Evolutionary conservation across 805 yeast species (phyloP), one percentile per base, ranked within the genome.

Genomic region (Suhomyces kilbournensis): DNA sequence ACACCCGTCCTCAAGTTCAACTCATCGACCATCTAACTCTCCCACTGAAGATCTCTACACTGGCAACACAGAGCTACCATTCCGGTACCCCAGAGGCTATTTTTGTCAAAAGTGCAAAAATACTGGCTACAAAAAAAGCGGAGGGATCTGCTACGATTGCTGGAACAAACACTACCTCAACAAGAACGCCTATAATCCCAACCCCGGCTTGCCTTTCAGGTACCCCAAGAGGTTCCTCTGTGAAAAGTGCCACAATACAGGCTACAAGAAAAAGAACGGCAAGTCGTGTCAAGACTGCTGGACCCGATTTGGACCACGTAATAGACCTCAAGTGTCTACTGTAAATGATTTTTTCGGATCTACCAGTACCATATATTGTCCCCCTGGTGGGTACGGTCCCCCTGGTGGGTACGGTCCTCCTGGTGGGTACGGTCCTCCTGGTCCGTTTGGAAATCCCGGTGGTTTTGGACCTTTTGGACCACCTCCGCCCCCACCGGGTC

Each of bases 221-320:
- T 90, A 87, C 59, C 96, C 96, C 0, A 65, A 57, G 2, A 77
- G 82, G 2, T 85, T 72, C 62, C 69, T 71, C 52, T 90, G 97
- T 62, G 67, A 71, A 7, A 86, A 85, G 60, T 90, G 97, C 70
- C 72, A 77, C 51, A 90, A 90, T 63, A 86, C 92, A 0, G 96
- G 96, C 2, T 76, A 74, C 62, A 74, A 74, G 58, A 77, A 80
- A 60, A 84, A 80, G 62, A 84, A 82, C 58, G 88, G 86, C n/a
- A 73, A 70, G 46, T 71, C 82, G 5, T 90, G 97, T 63, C 79
- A 81, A 58, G 77, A 77, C 43, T 90, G 97, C 66, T 90, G 89
- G 85, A 78, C 76, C 22, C 60, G 65, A 47, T 89, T 85, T 64
- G 85, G 84, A 0, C 79, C 79, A 1, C 70, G 77, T 44, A 69